phyloP scores from a whole-genome alignment of 2,329 filamentous ascomycete genomes.

The Chaetomium strumarium region DNA sequence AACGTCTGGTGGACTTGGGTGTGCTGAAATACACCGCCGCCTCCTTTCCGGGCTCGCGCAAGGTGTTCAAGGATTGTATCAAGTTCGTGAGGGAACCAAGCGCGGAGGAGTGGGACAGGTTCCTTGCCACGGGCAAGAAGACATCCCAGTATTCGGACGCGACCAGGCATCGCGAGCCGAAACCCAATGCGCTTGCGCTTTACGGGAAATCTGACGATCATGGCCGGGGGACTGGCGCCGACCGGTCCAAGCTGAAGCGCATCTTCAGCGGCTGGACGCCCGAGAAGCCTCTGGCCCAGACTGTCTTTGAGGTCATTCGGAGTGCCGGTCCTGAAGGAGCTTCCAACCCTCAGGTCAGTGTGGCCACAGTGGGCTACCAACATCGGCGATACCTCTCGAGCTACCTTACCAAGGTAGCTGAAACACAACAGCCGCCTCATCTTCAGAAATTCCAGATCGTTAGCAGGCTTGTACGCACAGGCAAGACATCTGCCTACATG shows the following conservation, averaged over 20 bases:
- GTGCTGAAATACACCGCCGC: conserved; percentile 53
- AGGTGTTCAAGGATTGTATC: conserved; percentile 56
- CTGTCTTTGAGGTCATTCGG: conserved; percentile 32
- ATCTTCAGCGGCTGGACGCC: conserved; percentile 29
- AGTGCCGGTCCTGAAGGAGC: conserved; percentile 30
- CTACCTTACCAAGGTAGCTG: conserved; percentile 29
- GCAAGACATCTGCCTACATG: conserved; percentile 39
- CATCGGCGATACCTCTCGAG: conserved; percentile 34
- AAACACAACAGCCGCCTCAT: conserved; percentile 35
- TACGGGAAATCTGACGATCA: conserved; percentile 17
- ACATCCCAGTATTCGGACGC: conserved; percentile 26
- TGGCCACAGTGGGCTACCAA: conserved; percentile 31
- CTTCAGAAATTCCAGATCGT: conserved; percentile 36
- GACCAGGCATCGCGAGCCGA: conserved; percentile 23
- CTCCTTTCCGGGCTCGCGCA: conserved; percentile 41
- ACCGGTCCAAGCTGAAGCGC: conserved; percentile 16
- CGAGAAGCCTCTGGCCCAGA: conserved; percentile 32
- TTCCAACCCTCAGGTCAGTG: conserved; percentile 33
- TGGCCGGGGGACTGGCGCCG: conserved; percentile 10
- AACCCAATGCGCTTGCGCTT: conserved; percentile 25
- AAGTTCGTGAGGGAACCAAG: conserved; percentile 53
- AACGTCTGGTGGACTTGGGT: conserved; percentile 51
- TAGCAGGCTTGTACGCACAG: conserved; percentile 33
- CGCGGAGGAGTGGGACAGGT: conserved; percentile 50
- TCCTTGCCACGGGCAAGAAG: conserved; percentile 45